Evolutionary conservation across 1,284 basidiomycete species (phyloP), one percentile per base, ranked within the genome.

Genomic region (Entoloma clypeatum): DNA sequence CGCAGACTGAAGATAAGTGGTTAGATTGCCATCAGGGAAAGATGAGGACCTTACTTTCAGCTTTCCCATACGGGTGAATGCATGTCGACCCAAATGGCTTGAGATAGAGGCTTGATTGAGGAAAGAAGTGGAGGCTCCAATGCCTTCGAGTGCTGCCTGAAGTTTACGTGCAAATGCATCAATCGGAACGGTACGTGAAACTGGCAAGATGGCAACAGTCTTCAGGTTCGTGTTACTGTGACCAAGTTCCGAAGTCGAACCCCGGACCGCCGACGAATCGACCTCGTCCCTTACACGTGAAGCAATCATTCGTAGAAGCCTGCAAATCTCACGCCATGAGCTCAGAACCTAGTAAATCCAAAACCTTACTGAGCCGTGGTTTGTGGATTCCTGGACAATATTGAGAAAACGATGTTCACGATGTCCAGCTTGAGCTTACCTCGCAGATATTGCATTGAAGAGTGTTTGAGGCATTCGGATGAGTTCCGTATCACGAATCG

Each of bases 401-500:
- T 41, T 31, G 32, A 41, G 22, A 7, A 33, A 27, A 14, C 19
- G 24, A 27, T 14, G 19, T 19, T 14, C 23, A 36, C 37, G 8
- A 16, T 21, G 11, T 13, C 2, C 11, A 11, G 9, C 16, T 13
- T 7, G 13, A n/a, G 52, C 74, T 52, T 49, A 84, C 86, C 87
- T 73, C 9, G 86, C 81, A 33, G 89, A 92, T 44, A 95, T 95
- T 0, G 95, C 95, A 61, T 99, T 98, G 71, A 99, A 99, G 10
- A 99, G 72, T 0, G 95, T 97, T 57, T 92, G 86, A 0, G 95
- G 96, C 86, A 99, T 97, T 33, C 93, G 74, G 31, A 94, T 96
- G n/a, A 99, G 73, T 62, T 99, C 96, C 0, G 92, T 93, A 60
- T 99, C 95, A 54, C 95, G 89, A 50, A 99, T 99, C 3, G 95